Percentiles rank a stretch among this genome's conserved stretches.
Conservation (phyloP, 441 rosid genomes). For the Pelargonium citronellum region DNA sequence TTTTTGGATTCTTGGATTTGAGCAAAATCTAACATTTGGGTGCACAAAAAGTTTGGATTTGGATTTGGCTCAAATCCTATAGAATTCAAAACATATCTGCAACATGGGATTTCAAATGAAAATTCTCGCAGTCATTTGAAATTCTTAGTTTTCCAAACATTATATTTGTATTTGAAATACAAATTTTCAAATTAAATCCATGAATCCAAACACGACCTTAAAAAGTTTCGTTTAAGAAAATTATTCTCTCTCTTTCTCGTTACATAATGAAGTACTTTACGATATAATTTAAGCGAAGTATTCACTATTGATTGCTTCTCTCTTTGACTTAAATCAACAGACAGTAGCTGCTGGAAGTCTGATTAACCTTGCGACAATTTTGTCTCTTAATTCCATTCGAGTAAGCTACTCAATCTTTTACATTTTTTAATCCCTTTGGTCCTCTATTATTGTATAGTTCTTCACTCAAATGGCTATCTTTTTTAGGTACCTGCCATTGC, state of each 20-base stretch:
- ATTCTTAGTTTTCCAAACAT: no score
- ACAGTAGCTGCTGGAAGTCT: conserved; percentile 93
- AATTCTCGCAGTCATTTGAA: no score
- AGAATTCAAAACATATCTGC: no score
- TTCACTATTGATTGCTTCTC: conserved; percentile 11
- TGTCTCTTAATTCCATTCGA: conserved; percentile 73
- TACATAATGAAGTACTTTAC: neutral
- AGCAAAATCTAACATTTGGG: no score
- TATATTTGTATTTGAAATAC: no score
- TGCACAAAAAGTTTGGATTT: no score
- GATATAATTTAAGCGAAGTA: conserved; percentile 6
- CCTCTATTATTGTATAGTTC: conserved; percentile 7
- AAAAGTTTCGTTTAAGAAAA: neutral
- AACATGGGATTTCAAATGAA: no score
- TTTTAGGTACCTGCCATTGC: conserved; percentile 66
- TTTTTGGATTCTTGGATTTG: no score
- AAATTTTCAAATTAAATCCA: no score
- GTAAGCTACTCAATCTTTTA: conserved; percentile 40
- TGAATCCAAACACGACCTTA: neutral
- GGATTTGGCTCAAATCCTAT: no score
- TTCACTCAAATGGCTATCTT: conserved; percentile 16
- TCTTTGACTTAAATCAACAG: conserved; percentile 37
- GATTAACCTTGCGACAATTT: conserved; percentile 84
- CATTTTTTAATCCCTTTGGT: conserved; percentile 14
- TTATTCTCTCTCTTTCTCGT: no score